These are phyloP conservation scores for Protomyces lactucae-debilis DNA, from an alignment of 1,139 yeast species.

Conservation along the genomic window DNA sequence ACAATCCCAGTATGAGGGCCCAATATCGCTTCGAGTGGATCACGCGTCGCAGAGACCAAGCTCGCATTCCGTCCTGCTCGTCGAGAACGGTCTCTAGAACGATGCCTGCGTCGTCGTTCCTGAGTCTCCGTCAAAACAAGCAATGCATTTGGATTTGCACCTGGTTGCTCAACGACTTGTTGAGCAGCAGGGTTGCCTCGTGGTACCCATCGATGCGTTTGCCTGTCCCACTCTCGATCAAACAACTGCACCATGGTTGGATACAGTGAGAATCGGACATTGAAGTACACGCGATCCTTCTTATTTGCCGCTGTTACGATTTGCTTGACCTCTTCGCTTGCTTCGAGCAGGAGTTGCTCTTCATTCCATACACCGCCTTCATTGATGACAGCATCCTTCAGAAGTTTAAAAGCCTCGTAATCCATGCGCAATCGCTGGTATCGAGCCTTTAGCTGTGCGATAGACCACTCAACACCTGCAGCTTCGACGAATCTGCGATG, in stretches of 20 bases:
- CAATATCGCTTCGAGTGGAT: not conserved
- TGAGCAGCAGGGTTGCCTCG: not conserved
- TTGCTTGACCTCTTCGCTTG: not conserved
- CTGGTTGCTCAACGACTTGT: not conserved
- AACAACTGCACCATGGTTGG: not conserved
- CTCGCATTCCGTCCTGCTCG: not conserved
- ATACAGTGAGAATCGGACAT: not conserved
- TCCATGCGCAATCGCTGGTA: slow-evolving; percentile 1
- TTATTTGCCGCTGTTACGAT: not conserved
- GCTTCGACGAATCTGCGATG: not conserved
- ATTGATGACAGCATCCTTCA: not conserved
- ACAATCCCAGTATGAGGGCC: not conserved
- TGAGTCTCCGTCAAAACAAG: too few species aligned
- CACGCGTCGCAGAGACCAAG: not conserved
- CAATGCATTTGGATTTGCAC: not conserved
- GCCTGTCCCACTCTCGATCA: not conserved
- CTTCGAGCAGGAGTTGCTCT: not conserved
- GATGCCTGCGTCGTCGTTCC: too few species aligned
- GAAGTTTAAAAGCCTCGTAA: not conserved
- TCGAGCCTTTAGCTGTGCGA: not conserved
- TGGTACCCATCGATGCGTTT: not conserved
- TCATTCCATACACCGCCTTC: not conserved
- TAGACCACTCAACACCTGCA: not conserved
- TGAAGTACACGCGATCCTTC: not conserved
- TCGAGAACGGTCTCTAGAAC: too few species aligned